Conservation (phyloP, 2,329 filamentous ascomycete species). For the Alternaria infectoria region DNA sequence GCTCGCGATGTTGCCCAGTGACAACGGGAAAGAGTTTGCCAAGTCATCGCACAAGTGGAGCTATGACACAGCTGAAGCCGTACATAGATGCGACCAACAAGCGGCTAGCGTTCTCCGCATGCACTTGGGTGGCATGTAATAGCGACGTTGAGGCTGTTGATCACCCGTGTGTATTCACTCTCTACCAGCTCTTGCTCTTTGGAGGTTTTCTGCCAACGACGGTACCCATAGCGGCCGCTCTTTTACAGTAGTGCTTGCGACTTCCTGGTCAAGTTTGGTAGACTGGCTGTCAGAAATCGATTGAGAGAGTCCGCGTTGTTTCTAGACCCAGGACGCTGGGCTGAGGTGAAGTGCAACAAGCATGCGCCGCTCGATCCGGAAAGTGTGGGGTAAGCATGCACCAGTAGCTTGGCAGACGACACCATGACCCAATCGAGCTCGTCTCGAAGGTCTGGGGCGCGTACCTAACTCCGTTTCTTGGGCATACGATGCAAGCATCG, state of each 20-base stretch:
- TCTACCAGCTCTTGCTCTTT: slow-evolving; percentile 3
- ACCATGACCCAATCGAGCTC: slow-evolving; percentile 29
- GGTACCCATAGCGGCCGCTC: background rate
- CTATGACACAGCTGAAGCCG: slow-evolving; percentile 23
- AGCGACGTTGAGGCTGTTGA: slow-evolving; percentile 20
- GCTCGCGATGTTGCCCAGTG: slow-evolving; percentile 21
- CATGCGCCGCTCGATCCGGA: slow-evolving; percentile 31
- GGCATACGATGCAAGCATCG: slow-evolving; percentile 31
- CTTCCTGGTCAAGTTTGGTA: background rate
- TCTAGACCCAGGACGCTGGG: background rate
- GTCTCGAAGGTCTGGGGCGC: slow-evolving; percentile 16
- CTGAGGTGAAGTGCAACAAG: slow-evolving; percentile 26
- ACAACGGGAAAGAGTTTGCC: slow-evolving; percentile 17
- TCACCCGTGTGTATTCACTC: background rate
- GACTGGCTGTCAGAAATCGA: background rate
- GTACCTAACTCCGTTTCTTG: slow-evolving; percentile 15
- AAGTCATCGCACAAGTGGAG: slow-evolving; percentile 27
- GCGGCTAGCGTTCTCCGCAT: slow-evolving; percentile 21
- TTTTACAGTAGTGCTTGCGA: background rate
- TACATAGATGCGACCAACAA: slow-evolving; percentile 18
- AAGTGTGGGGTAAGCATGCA: slow-evolving; percentile 37
- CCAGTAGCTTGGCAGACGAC: slow-evolving; percentile 37
- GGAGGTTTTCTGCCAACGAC: background rate
- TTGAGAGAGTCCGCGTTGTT: background rate
- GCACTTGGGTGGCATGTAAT: slow-evolving; percentile 12